Base-by-base conservation (phyloP, 1,284 basidiomycete species). In the Trametes versicolor region DNA sequence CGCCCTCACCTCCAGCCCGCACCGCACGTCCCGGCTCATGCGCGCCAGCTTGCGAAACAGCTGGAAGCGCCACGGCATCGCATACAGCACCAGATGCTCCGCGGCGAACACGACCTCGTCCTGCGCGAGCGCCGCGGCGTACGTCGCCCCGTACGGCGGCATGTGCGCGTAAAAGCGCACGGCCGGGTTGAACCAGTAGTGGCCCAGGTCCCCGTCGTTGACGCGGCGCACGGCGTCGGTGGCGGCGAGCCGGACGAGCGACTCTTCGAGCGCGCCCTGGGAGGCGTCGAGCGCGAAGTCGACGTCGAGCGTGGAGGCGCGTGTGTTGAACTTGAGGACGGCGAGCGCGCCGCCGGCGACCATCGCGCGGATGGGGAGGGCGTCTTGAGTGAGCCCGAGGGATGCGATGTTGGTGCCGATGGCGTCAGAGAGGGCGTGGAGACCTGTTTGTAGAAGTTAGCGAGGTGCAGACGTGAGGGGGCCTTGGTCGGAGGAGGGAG, bases 121-220 rank as follows among this genome's bases (percentile, higher is more conserved):
- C 47, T 48, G 47, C 23, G 47, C 47, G 47, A 48, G 47, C 47
- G 23, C 47, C 8, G 21, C 47, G 2, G 23, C 47, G 23, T 48
- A 48, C 23, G 47, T 48, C 6, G 12, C 21, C 23, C 47, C 23
- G 8, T 48, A 48, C 23, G 47, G 47, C 27, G 47, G 23, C 23
- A 23, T 29, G 47, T 48, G 21, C 12, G 27, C 21, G 27, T 48
- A 48, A 13, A 48, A 48, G 47, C 47, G 21, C 47, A 48, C 17
- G 23, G 47, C 47, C 23, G 47, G 47, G 47, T 48, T 48, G 47
- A 48, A 48, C 47, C 47, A 48, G 47, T 48, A 48, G 47, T 48
- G 47, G 8, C 47, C 47, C 2, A 48, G 47, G 23, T 48, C 21
- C 9, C 21, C 27, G 6, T 17, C 41, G 15, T 7, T 17, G 8